These are phyloP conservation scores for Rhizopogon sp. DNA, from an alignment of 768 basidiomycete genomes.

Conservation along the genomic window DNA sequence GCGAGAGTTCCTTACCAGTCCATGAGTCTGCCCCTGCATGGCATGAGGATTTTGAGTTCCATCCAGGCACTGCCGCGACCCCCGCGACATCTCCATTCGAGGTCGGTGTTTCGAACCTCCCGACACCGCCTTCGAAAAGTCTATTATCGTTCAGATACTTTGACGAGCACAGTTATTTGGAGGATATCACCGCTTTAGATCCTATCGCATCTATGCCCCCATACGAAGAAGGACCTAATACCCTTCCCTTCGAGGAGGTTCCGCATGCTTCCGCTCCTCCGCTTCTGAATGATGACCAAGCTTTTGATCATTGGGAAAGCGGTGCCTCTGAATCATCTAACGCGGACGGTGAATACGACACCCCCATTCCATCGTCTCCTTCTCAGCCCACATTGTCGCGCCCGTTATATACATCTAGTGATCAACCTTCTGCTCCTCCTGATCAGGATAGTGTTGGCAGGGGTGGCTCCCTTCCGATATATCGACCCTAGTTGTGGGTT, in stretches of 20 bases:
- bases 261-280: constrained; percentile 46
- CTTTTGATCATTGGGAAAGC: constrained; percentile 18
- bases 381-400: constrained; percentile 1
- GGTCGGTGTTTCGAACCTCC: not conserved
- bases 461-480: constrained; percentile 22
- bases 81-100: constrained; percentile 47
- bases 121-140: not conserved
- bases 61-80: constrained; percentile 29
- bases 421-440: constrained; percentile 2
- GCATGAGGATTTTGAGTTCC: constrained; percentile 44
- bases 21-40: constrained; percentile 47
- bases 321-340: constrained; percentile 4
- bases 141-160: not conserved
- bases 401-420: not conserved
- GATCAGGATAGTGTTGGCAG: constrained; percentile 2
- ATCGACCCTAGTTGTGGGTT: constrained; percentile 18
- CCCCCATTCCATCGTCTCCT: not conserved
- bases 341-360: not conserved
- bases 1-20: constrained; percentile 10
- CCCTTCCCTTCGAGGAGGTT: constrained; percentile 25
- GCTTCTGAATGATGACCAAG: constrained; percentile 17
- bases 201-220: not conserved
- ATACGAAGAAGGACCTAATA: constrained; percentile 11
- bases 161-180: not conserved
- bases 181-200: not conserved